Evolutionary conservation across 345 rosid genomes (phyloP), one percentile per base, ranked within the genome.

Genomic region (Pistacia integerrima): DNA sequence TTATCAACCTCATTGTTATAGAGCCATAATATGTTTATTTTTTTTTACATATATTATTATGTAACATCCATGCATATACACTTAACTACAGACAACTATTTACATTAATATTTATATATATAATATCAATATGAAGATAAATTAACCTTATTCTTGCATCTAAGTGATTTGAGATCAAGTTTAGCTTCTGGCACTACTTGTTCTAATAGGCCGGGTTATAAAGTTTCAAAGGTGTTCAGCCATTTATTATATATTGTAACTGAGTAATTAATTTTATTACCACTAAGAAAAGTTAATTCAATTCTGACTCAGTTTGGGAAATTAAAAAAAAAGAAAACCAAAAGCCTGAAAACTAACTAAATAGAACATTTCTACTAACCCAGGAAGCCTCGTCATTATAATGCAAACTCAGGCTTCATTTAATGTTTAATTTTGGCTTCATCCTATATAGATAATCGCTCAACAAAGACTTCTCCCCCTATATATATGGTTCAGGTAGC

Each of bases 371-470:
- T 65, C 67, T 56, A 64, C 64, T 49, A 60, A 64, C 69, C 35
- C 55, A 3, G 69, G 36, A 25, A 77, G 61, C 65, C 44, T 69
- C 72, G 71, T 65, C 81, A 74, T 69, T 77, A 17, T 67, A 81
- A 20, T 54, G 72, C 30, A 69, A 72, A 41, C 38, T 22, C 63
- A 36, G 30, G 72, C 58, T 67, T 74, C 70, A 25, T 81, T 66
- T 61, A 41, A 61, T 57, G 28, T 57, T 73, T 59, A 60, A 49
- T 80, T 75, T 80, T 72, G 84, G 85, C 77, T 52, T 63, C 76
- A 71, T 59, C 56, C 61, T 48, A 30, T 55, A 8, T 51, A 73
- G 72, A 66, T 70, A 78, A 72, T 51, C 73, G 51, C 71, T 82
- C 72, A 76, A 54, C 55, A 76, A 62, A 25, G 69, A 70, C 76